phyloP scores from a whole-genome alignment of 1,284 basidiomycete species.

The Cutaneotrichosporon cavernicola region DNA sequence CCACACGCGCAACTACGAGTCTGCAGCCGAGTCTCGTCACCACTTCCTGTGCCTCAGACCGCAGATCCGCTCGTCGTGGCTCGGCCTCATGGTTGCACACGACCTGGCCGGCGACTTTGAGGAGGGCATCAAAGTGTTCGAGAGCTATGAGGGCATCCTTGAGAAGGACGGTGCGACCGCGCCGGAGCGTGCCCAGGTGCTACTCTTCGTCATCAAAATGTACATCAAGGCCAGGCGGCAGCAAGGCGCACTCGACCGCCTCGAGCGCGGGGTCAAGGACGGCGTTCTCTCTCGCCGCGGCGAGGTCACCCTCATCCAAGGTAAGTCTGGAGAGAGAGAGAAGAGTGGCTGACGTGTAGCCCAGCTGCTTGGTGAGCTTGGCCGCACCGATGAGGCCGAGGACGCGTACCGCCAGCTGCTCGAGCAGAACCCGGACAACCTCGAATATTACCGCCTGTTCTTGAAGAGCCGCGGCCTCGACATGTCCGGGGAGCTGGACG shows the following conservation, averaged over 20 bases:
- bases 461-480: slow-evolving; percentile 66
- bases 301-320: slow-evolving; percentile 69
- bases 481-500: slow-evolving; percentile 44
- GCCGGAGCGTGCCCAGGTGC: slow-evolving; percentile 75
- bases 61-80: slow-evolving; percentile 83
- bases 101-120: slow-evolving; percentile 73
- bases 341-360: slow-evolving; percentile 28
- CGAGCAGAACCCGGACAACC: slow-evolving; percentile 80
- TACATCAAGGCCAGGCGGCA: slow-evolving; percentile 69
- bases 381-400: slow-evolving; percentile 65
- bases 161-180: slow-evolving; percentile 59
- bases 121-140: slow-evolving; percentile 72
- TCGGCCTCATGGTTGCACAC: slow-evolving; percentile 82
- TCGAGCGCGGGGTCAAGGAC: slow-evolving; percentile 67
- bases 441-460: slow-evolving; percentile 75
- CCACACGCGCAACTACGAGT: slow-evolving; percentile 80
- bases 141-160: slow-evolving; percentile 58
- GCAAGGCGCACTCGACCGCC: slow-evolving; percentile 58
- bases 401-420: slow-evolving; percentile 76
- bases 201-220: slow-evolving; percentile 77
- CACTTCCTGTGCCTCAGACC: slow-evolving; percentile 79
- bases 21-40: slow-evolving; percentile 77
- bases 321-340: slow-evolving; percentile 51
- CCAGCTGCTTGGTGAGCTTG: slow-evolving; percentile 64
- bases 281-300: slow-evolving; percentile 69